Percentiles rank a stretch among this genome's conserved stretches.
These are phyloP conservation scores for Cryptococcus sp. DNA, from an alignment of 1,284 basidiomycete species.

Conservation along the genomic window DNA sequence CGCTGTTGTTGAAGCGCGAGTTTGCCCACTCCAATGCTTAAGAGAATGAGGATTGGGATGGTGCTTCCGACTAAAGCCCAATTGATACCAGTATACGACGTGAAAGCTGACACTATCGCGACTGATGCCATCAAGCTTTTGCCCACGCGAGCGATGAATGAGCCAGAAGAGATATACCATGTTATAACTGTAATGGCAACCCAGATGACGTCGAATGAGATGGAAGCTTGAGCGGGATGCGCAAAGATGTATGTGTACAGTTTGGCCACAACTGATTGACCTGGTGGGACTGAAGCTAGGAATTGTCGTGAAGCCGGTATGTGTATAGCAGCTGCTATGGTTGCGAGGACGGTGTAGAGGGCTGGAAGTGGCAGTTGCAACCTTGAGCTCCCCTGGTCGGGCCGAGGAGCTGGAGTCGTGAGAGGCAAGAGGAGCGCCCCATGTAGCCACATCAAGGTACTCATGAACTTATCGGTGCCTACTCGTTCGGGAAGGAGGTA, in stretches of 20 bases:
- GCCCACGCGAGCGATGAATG: constrained; percentile 24
- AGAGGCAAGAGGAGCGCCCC: constrained; percentile 62
- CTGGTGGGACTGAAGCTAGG: constrained; percentile 15
- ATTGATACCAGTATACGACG: constrained; percentile 32
- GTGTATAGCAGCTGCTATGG: constrained; percentile 53
- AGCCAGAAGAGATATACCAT: constrained; percentile 43
- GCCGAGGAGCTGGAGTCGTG: constrained; percentile 29
- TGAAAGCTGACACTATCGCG: constrained; percentile 3
- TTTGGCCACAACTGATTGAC: constrained; percentile 7
- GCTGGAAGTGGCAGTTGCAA: constrained; percentile 24
- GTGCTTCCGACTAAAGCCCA: constrained; percentile 41
- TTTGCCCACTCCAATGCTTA: constrained; percentile 19
- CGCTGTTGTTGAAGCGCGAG: constrained; percentile 24
- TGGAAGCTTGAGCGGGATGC: constrained; percentile 66
- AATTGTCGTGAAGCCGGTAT: constrained; percentile 44
- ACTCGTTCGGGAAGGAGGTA: constrained; percentile 59
- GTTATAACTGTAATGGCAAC: constrained; percentile 26
- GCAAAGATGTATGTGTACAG: constrained; percentile 52
- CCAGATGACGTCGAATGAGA: constrained; percentile 68
- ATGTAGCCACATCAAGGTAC: constrained; percentile 67
- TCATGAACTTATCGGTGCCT: constrained; percentile 58
- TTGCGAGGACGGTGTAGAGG: constrained; percentile 54
- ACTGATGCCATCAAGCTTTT: constrained; percentile 3
- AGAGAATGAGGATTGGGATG: constrained; percentile 38
- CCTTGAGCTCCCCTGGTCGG: neutral